Conservation (phyloP, 108 stramenopile genomes). For the Cyclostephanos tholiformis region DNA sequence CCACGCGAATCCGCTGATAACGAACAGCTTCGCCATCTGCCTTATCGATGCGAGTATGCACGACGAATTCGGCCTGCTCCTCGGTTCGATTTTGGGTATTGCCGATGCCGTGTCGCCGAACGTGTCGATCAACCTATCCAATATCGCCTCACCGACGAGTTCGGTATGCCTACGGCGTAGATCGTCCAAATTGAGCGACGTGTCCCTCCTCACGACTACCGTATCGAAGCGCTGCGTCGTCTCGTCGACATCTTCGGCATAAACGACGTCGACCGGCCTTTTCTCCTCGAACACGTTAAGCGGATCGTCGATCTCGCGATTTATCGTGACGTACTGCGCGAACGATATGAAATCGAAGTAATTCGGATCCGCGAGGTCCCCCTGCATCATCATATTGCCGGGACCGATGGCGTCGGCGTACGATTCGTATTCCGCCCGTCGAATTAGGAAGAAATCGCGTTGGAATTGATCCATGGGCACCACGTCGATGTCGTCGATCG, state of each 20-base stretch:
- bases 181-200: slow-evolving; percentile 54
- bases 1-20: slow-evolving; percentile 78
- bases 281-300: slow-evolving; percentile 74
- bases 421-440: slow-evolving; percentile 71
- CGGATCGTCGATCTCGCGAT: slow-evolving; percentile 68
- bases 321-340: slow-evolving; percentile 83
- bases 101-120: slow-evolving; percentile 63
- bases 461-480: slow-evolving; percentile 91
- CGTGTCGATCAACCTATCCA: slow-evolving; percentile 64
- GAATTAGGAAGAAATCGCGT: slow-evolving; percentile 80
- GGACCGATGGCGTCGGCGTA: slow-evolving; percentile 65
- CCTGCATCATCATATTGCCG: slow-evolving; percentile 75
- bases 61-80: slow-evolving; percentile 54
- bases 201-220: slow-evolving; percentile 67
- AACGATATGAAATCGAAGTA: slow-evolving; percentile 93
- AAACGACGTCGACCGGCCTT: slow-evolving; percentile 61
- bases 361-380: slow-evolving; percentile 81
- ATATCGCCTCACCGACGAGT: slow-evolving; percentile 63
- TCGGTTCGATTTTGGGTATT: slow-evolving; percentile 54
- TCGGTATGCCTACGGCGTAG: slow-evolving; percentile 50
- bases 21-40: slow-evolving; percentile 75
- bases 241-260: slow-evolving; percentile 46
- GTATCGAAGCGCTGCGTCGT: slow-evolving; percentile 61
- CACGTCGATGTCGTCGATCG: slow-evolving; percentile 74
- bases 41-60: slow-evolving; percentile 48